Evolutionary conservation across 2,329 filamentous ascomycete species (phyloP).

Genomic region (Raffaelea deltoideospora): DNA sequence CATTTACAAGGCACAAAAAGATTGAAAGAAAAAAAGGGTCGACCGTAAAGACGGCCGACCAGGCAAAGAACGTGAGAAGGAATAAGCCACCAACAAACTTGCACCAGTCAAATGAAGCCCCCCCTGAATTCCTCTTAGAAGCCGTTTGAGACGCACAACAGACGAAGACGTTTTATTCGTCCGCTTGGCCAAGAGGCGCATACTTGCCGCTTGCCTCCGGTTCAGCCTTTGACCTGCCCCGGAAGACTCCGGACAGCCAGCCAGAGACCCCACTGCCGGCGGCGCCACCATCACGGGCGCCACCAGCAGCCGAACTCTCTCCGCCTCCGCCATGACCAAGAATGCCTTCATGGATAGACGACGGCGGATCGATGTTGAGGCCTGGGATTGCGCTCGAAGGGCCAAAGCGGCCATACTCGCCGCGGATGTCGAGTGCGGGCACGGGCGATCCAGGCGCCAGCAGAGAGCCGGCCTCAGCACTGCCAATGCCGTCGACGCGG

Average conservation of each 20-base stretch:
- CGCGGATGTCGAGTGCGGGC: constrained; percentile 58
- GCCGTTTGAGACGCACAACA: no score
- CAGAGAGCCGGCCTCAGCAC: constrained; percentile 64
- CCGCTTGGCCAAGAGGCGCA: constrained; percentile 23
- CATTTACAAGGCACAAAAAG: not conserved
- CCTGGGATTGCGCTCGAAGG: constrained; percentile 60
- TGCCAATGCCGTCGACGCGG: constrained; percentile 35
- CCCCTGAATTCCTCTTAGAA: no score
- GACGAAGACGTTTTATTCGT: constrained; percentile 21
- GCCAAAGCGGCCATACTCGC: constrained; percentile 29
- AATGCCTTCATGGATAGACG: constrained; percentile 33
- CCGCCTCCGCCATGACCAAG: not conserved
- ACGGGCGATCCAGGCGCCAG: constrained; percentile 66
- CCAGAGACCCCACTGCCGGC: constrained; percentile 30
- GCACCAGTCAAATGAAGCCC: no score
- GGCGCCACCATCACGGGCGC: constrained; percentile 4
- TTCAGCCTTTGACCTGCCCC: constrained; percentile 19
- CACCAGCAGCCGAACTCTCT: not conserved
- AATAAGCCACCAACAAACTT: no score
- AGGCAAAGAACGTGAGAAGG: no score
- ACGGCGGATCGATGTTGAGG: constrained; percentile 66
- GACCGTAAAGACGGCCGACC: no score
- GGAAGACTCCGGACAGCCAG: constrained; percentile 28
- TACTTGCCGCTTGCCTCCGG: constrained; percentile 21
- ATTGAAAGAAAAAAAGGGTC: not conserved